Conservation (phyloP, 2,329 filamentous ascomycete genomes). For the Arthroderma sp. region DNA sequence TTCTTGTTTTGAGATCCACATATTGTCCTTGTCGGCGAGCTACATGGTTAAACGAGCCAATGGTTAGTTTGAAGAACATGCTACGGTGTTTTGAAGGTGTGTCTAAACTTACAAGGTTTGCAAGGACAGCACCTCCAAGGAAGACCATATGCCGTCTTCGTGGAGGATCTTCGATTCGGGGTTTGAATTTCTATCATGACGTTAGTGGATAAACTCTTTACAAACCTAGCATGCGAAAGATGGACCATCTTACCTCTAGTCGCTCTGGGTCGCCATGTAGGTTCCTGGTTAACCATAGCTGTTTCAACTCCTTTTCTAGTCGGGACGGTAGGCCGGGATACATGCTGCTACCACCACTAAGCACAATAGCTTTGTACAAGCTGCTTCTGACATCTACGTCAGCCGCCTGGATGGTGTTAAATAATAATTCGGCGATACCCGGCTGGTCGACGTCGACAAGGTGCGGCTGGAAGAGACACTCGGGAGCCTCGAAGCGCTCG, state of each 20-base stretch:
- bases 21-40: conserved; percentile 97
- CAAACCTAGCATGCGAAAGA: background rate
- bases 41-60: conserved; percentile 18
- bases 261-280: conserved; percentile 85
- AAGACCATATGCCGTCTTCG: conserved; percentile 99
- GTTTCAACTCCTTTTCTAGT: conserved; percentile 96
- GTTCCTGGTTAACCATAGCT: conserved; percentile 90
- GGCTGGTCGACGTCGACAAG: conserved; percentile 95
- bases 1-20: conserved; percentile 97
- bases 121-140: conserved; percentile 86
- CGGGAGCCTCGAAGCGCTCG: conserved; percentile 93
- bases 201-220: conserved; percentile 1
- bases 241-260: conserved; percentile 46
- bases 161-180: conserved; percentile 94
- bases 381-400: conserved; percentile 91
- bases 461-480: conserved; percentile 97
- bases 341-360: conserved; percentile 97
- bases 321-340: conserved; percentile 90
- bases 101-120: conserved; percentile 59
- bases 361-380: conserved; percentile 92
- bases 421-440: conserved; percentile 90
- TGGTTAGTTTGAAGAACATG: conserved; percentile 11
- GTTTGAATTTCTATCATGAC: conserved; percentile 79
- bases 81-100: conserved; percentile 6
- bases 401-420: conserved; percentile 95